phyloP scores from a whole-genome alignment of 2,329 filamentous ascomycete genomes.

The Cordyceps pruinosa region DNA sequence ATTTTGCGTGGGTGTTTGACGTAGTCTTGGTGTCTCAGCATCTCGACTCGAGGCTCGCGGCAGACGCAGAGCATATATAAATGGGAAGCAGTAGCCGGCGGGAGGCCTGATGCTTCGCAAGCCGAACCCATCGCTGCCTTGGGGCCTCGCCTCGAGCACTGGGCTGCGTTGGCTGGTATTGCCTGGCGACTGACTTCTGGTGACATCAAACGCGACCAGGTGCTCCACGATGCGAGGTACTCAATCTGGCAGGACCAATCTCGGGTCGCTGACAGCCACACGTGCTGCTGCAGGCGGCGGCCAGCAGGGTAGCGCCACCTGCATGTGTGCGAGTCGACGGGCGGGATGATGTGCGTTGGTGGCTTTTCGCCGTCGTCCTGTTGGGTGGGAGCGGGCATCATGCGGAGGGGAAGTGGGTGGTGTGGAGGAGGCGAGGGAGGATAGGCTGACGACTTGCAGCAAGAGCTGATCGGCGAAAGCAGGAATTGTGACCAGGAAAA shows the following conservation, averaged over 20 bases:
- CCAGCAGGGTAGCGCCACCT: constrained; percentile 1
- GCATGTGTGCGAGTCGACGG: background rate
- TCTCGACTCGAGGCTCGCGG: background rate
- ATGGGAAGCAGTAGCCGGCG: background rate
- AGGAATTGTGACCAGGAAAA: background rate
- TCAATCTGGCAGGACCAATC: constrained; percentile 11
- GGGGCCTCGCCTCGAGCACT: background rate
- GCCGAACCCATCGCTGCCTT: background rate
- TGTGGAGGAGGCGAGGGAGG: background rate
- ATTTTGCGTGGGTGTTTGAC: background rate
- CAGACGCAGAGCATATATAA: background rate
- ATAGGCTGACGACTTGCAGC: background rate
- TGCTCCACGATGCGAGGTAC: constrained; percentile 3
- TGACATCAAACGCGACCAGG: background rate
- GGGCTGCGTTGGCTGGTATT: background rate
- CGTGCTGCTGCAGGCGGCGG: constrained; percentile 4
- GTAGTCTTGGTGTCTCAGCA: background rate
- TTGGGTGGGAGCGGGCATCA: background rate
- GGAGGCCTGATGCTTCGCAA: background rate
- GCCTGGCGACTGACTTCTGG: background rate
- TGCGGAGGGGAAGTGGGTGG: constrained; percentile 6
- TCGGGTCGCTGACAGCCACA: constrained; percentile 4
- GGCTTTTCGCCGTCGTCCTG: background rate
- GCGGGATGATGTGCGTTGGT: background rate
- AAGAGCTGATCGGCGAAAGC: background rate